These are phyloP conservation scores for Epichloe uncinata DNA, from an alignment of 2,329 filamentous ascomycete species.

Conservation along the genomic window DNA sequence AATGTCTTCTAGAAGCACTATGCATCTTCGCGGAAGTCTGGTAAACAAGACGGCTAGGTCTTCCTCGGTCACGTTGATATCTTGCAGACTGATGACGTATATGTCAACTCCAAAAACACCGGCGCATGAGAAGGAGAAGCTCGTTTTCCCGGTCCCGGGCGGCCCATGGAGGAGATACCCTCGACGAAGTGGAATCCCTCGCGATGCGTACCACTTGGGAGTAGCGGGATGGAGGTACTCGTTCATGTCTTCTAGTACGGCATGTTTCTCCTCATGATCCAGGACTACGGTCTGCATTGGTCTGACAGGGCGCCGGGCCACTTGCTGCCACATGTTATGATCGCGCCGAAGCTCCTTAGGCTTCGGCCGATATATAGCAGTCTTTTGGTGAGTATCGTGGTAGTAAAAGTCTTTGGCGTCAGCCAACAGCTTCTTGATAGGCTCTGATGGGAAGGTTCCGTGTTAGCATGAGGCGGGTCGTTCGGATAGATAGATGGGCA, in stretches of 20 bases:
- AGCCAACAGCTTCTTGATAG: slow-evolving; percentile 41
- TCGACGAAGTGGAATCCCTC: slow-evolving; percentile 62
- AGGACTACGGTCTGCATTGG: slow-evolving; percentile 67
- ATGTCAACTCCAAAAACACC: slow-evolving; percentile 54
- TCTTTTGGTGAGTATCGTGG: slow-evolving; percentile 39
- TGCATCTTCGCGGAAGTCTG: slow-evolving; percentile 45
- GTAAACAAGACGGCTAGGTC: slow-evolving; percentile 46
- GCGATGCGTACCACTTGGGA: slow-evolving; percentile 58
- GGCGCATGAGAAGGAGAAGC: slow-evolving; percentile 51
- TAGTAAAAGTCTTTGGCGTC: slow-evolving; percentile 41
- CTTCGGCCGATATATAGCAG: slow-evolving; percentile 41
- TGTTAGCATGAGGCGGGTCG: background rate
- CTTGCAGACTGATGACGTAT: slow-evolving; percentile 44
- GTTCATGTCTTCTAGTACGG: slow-evolving; percentile 58
- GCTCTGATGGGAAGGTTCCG: slow-evolving; percentile 19
- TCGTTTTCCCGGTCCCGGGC: slow-evolving; percentile 62
- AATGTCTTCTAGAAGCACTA: slow-evolving; percentile 57
- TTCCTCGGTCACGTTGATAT: slow-evolving; percentile 48
- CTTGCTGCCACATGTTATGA: slow-evolving; percentile 38
- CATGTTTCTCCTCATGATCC: slow-evolving; percentile 50
- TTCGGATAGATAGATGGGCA: too few relatives aligned
- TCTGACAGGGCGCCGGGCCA: slow-evolving; percentile 50
- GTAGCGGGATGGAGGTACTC: slow-evolving; percentile 63
- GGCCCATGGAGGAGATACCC: slow-evolving; percentile 70
- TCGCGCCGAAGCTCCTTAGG: slow-evolving; percentile 32